Evolutionary conservation across 2,329 filamentous ascomycete genomes (phyloP).

Genomic region (Aspergillus niger): DNA sequence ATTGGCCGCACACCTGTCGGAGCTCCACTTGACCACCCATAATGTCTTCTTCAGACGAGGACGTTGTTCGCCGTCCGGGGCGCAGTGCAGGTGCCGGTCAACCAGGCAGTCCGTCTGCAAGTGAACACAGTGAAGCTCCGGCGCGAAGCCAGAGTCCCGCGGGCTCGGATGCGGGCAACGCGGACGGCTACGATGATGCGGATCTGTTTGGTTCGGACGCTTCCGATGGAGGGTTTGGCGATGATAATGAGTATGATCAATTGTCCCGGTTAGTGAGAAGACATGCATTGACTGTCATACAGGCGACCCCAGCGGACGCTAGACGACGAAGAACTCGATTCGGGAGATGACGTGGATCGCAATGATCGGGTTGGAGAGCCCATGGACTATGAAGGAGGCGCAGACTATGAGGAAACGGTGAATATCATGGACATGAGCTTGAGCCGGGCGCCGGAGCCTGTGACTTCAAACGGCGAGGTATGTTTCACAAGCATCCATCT

Average conservation of each 20-base stretch:
- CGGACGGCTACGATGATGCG: constrained; percentile 41
- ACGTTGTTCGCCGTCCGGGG: constrained; percentile 39
- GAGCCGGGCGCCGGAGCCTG: constrained; percentile 59
- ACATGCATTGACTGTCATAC: constrained; percentile 17
- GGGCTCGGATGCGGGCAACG: constrained; percentile 32
- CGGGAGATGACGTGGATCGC: constrained; percentile 62
- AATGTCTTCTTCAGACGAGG: constrained; percentile 45
- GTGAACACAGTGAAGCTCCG: constrained; percentile 23
- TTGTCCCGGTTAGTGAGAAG: neutral
- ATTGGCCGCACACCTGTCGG: neutral
- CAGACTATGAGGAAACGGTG: constrained; percentile 49
- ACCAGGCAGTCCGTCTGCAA: constrained; percentile 24
- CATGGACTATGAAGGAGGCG: constrained; percentile 47
- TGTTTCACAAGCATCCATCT: constrained; percentile 5
- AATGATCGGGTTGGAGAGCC: constrained; percentile 53
- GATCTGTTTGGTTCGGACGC: constrained; percentile 52
- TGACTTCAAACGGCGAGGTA: constrained; percentile 48
- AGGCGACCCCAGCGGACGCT: constrained; percentile 50
- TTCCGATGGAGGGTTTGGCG: constrained; percentile 43
- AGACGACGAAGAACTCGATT: constrained; percentile 65
- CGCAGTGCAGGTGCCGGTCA: constrained; percentile 28
- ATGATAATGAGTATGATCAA: constrained; percentile 33
- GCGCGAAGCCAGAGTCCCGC: constrained; percentile 27
- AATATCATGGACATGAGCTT: constrained; percentile 59
- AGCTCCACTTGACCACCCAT: neutral